Evolutionary conservation across 2,329 filamentous ascomycete genomes (phyloP), one percentile per base, ranked within the genome.

Genomic region (Fusarium scirpi): DNA sequence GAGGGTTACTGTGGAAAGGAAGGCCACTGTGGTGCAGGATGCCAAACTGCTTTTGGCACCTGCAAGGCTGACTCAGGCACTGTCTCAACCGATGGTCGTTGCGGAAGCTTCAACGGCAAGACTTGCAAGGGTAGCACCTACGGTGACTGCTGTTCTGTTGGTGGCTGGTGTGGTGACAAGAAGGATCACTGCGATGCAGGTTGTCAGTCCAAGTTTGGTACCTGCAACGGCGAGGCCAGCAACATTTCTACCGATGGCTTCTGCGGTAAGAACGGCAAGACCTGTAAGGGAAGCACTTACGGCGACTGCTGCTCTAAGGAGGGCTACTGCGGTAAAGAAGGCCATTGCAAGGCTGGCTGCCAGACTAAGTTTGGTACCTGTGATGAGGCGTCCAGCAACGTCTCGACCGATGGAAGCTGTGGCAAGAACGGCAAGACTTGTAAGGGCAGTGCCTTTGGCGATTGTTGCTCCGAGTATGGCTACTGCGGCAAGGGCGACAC

Each of bases 191-290:
- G 59, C 2, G 40, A 27, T 4, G 32, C 60, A 5, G 60, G 60
- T 0, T 63, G 60, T 13, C 55, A 63, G 12, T 7, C 25, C 1
- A 10, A 10, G 3, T 63, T 63, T 8, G 55, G 60, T 5, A 53
- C 40, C 3, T 63, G 60, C 32, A 29, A 29, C 27, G 6, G 4
- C 27, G 27, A 29, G 10, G 27, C 27, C 27, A 29, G 27, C 27
- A 29, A 29, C 27, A 29, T 29, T 29, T 29, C 27, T 59, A 63
- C 48, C 10, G 56, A 63, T 13, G 56, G 60, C n/a, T 22, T 8
- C n/a, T 64, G 61, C 15, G 61, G 61, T 29, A 64, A 61, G 29
- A 64, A 64, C 7, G 57, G 61, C 6, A 64, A 64, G 38, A 64
- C 25, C 24, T 64, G 49, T 9, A 64, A 64, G 18, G 61, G 57